phyloP scores from a whole-genome alignment of 2,329 filamentous ascomycete species.

The Alternaria solani region DNA sequence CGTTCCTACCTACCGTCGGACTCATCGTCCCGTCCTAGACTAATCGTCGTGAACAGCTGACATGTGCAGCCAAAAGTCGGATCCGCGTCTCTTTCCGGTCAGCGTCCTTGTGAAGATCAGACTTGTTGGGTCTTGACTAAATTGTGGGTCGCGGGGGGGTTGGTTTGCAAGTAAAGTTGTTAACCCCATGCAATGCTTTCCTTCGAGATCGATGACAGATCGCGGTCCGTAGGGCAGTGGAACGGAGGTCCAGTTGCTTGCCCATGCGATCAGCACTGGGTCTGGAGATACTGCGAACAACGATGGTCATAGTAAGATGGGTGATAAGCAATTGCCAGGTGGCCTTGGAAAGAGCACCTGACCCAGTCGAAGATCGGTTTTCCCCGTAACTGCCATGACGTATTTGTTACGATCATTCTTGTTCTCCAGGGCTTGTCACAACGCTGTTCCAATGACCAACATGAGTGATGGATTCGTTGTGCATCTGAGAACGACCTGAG shows the following conservation, averaged over 20 bases:
- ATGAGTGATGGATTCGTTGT: background rate
- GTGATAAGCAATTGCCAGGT: background rate
- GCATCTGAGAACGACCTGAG: too few relatives aligned
- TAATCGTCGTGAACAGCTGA: background rate
- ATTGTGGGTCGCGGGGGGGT: background rate
- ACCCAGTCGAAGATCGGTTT: background rate
- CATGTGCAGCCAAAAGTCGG: background rate
- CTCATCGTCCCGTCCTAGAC: background rate
- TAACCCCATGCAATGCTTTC: background rate
- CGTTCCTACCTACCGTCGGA: background rate
- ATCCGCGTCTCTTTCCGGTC: background rate
- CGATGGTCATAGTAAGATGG: background rate
- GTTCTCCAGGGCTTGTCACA: background rate
- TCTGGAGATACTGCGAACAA: background rate
- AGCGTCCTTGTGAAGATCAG: conserved; percentile 1
- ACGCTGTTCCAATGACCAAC: background rate
- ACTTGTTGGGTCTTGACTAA: background rate
- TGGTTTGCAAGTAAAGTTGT: background rate
- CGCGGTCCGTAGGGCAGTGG: background rate
- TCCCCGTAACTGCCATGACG: background rate
- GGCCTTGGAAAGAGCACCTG: background rate
- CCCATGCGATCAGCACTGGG: background rate
- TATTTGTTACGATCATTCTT: background rate
- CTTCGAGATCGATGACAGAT: conserved; percentile 1
- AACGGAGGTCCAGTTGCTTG: background rate